Evolutionary conservation across 2,329 filamentous ascomycete genomes (phyloP).

Genomic region (Lecanicillium sp.): DNA sequence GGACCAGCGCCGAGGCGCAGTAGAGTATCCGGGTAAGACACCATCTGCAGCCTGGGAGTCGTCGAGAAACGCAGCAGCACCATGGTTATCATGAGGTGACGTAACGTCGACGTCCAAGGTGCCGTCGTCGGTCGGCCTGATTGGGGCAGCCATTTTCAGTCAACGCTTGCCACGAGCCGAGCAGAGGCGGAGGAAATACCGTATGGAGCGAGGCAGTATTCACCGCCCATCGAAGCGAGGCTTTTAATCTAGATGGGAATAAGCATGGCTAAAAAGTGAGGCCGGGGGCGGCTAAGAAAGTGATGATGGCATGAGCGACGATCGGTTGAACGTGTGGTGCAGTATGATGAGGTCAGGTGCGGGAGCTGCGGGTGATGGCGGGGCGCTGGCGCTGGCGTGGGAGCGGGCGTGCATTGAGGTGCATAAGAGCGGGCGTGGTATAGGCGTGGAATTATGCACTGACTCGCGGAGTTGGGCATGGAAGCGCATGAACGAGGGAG

Average conservation of each 20-base stretch:
- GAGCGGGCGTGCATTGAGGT: too few species aligned
- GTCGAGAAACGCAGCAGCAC: not conserved
- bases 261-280: not conserved
- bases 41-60: not conserved
- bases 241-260: not conserved
- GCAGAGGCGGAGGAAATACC: too few species aligned
- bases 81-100: constrained; percentile 2
- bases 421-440: too few species aligned
- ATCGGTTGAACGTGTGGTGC: not conserved
- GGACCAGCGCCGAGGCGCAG: not conserved
- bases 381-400: not conserved
- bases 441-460: too few species aligned
- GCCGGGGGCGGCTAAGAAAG: not conserved
- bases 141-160: constrained; percentile 3
- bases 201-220: too few species aligned
- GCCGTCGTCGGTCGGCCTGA: constrained; percentile 10
- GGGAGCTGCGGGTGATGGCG: not conserved
- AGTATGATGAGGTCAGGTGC: constrained; percentile 6
- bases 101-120: constrained; percentile 3
- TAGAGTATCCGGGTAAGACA: not conserved
- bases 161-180: not conserved
- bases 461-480: too few species aligned
- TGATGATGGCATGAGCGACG: not conserved
- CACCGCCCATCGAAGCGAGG: not conserved
- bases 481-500: too few species aligned